Evolutionary conservation across 352 stramenopile species (phyloP).

Genomic region (Phytophthora hybrid): DNA sequence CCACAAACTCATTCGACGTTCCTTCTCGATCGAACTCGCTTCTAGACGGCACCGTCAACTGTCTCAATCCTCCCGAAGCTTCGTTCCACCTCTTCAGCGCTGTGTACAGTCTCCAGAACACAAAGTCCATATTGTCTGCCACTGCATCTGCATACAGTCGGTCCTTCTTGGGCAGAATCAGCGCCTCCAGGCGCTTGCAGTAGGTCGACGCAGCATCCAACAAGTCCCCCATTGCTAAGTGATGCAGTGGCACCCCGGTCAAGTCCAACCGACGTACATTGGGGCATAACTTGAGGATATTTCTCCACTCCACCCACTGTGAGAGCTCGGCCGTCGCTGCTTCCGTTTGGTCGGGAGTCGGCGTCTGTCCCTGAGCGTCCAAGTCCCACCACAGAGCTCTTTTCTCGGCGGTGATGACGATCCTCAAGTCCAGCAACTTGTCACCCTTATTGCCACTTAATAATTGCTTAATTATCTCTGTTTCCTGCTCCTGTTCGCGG

Average conservation of each 20-base stretch:
- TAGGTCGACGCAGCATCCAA: slow-evolving; percentile 40
- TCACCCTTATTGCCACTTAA: slow-evolving; percentile 15
- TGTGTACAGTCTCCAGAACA: slow-evolving; percentile 44
- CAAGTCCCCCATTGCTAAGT: slow-evolving; percentile 50
- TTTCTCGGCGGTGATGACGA: slow-evolving; percentile 39
- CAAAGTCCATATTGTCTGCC: slow-evolving; percentile 51
- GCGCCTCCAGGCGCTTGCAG: slow-evolving; percentile 44
- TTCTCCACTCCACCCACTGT: slow-evolving; percentile 58
- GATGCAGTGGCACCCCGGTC: slow-evolving; percentile 46
- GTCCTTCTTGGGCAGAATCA: slow-evolving; percentile 54
- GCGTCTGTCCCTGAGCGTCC: slow-evolving; percentile 19
- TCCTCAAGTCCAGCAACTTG: slow-evolving; percentile 39
- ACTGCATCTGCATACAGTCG: slow-evolving; percentile 37
- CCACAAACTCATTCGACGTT: slow-evolving; percentile 49
- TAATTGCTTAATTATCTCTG: slow-evolving; percentile 26
- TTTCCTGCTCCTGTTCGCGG: slow-evolving; percentile 36
- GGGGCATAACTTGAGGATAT: slow-evolving; percentile 42
- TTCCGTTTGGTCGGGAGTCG: not conserved
- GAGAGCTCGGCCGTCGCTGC: slow-evolving; percentile 17
- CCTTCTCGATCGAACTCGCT: slow-evolving; percentile 45
- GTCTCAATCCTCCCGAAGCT: slow-evolving; percentile 36
- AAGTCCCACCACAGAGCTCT: slow-evolving; percentile 49
- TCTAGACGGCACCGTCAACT: slow-evolving; percentile 47
- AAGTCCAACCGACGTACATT: slow-evolving; percentile 58
- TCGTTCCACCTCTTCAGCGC: slow-evolving; percentile 44